Base-by-base conservation (phyloP, 1,284 basidiomycete genomes). In the Sanghuangporus weigelae region DNA sequence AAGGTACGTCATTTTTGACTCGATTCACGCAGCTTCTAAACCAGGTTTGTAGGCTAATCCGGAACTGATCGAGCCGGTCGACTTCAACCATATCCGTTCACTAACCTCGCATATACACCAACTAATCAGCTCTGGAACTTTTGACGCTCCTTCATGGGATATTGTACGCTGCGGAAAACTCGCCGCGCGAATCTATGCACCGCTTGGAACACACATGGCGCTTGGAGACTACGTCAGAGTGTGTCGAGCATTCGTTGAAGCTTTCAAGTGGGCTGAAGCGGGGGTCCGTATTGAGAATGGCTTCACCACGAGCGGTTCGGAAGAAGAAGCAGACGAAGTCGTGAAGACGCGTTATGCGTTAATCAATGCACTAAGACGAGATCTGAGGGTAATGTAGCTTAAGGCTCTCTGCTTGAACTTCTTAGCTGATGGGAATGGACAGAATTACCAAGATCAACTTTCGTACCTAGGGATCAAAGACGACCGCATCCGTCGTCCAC, bases 81-180 rank as follows among this genome's bases (percentile, higher is more conserved):
- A 91, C 61, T 87, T 84, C 69, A 69, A 76, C 26, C 70, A 81
- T 53, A 84, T 94, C 62, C 82, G 85, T 21, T 69, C 73, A 3
- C 71, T 93, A 21, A 94, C 92, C 1, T 71, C 81, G 2, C 78
- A 76, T 60, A 82, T 94, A 70, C 84, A 89, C 57, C 77, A 82
- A 48, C 78, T 83, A 66, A 92, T 95, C 65, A 84, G 86, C 63
- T 82, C 83, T 31, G 91, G 90, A 1, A 91, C 90, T 0, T 80
- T 93, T 53, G 89, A 93, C 68, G 86, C 91, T 1, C 93, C 92
- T 21, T 89, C 88, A 7, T 95, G 93, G 92, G 81, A 86, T 66
- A 75, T 90, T 23, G 80, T 93, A 46, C 84, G 90, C 48, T 83
- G 81, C 14, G 87, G 88, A 14, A 92, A 92, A 71, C 79, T 90